Evolutionary conservation across 163 green algal genomes (phyloP), one percentile per base, ranked within the genome.

Genomic region (Prototheca wickerhamii): DNA sequence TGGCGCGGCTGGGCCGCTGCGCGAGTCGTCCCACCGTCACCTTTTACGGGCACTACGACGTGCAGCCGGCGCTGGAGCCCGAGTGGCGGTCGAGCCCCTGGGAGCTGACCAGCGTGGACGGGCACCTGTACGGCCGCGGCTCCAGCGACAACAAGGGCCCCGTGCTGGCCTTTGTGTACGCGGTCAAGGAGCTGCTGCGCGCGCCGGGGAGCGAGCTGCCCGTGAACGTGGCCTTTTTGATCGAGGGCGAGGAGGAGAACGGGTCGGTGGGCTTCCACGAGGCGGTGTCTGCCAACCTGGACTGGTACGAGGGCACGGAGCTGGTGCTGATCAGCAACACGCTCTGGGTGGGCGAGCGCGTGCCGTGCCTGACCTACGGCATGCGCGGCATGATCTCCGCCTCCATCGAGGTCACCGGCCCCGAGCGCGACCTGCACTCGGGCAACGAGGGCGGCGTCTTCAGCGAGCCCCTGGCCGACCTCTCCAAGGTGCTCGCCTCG

Each of bases 361-460:
- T 86, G 65, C 90, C 91, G 4, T 97, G 91, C 81, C 72, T 98
- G 25, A 97, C 88, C 0, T 96, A 95, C 72, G 91, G 91, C 71
- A 97, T 96, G 90, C 70, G 90, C 10, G 89, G 89, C 55, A 93
- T 95, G 82, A 87, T 96, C 50, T 82, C 50, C 60, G 30, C 58
- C 42, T 70, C n/a, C 20, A 7, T 69, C 8, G 70, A 91, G 76
- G 82, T 95, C 50, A 74, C 63, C 2, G 89, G 89, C 12, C 86
- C 88, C 3, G 43, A 74, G 28, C 77, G 84, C 12, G 90, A 98
- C 73, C 66, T 98, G 54, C 91, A 98, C 82, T 89, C 75, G 44
- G 91, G 91, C 71, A 96, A 96, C 59, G 88, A 98, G 56, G 91
- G 91, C 34, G 91, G 91, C 42, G 84, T 92, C 32, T 95, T 96